phyloP scores from a whole-genome alignment of 1,139 yeast species.

The Pichia sp. region DNA sequence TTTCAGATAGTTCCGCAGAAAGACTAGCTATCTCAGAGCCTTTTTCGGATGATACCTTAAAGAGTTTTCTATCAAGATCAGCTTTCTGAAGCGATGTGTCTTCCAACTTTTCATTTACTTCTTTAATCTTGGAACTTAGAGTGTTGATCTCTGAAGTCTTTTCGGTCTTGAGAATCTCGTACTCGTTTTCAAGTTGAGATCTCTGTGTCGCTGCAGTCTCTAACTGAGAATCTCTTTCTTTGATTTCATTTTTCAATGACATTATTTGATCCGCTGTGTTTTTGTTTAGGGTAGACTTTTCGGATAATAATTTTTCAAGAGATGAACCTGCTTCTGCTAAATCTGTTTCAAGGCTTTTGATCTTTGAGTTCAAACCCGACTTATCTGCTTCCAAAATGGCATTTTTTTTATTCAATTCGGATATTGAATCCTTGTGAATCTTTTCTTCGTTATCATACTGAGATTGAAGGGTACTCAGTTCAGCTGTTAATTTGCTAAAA shows the following conservation, averaged over 20 bases:
- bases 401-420: background rate
- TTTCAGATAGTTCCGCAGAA: background rate
- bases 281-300: background rate
- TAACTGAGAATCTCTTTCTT: background rate
- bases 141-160: background rate
- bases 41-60: background rate
- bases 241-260: constrained; percentile 3
- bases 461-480: background rate
- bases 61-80: background rate
- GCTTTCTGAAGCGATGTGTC: background rate
- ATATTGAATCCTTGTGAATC: background rate
- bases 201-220: background rate
- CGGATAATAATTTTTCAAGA: background rate
- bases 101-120: constrained; percentile 5
- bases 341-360: background rate
- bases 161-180: background rate
- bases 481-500: background rate
- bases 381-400: background rate
- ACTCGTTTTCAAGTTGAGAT: background rate
- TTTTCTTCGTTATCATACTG: background rate
- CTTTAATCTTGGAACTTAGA: background rate
- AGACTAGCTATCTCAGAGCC: constrained; percentile 3
- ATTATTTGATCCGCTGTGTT: background rate
- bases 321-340: background rate
- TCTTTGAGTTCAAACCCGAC: background rate